These are phyloP conservation scores for Podospora didyma DNA, from an alignment of 495 filamentous ascomycete genomes.

Conservation along the genomic window DNA sequence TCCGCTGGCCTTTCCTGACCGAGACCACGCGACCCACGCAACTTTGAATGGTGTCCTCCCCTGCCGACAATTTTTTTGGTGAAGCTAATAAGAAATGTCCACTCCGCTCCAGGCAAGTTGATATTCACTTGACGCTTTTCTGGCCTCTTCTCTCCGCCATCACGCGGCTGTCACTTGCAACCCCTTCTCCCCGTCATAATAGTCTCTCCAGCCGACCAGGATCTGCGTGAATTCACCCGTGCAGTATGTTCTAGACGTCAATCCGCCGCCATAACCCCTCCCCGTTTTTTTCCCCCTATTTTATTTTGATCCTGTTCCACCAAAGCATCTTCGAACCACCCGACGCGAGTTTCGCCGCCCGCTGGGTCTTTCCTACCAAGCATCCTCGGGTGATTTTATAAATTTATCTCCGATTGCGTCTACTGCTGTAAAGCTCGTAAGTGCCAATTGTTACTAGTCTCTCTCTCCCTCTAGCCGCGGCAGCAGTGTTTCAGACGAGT, in stretches of 20 bases:
- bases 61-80: slow-evolving; percentile 12
- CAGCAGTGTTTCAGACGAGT: too few species aligned
- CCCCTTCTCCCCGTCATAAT: not conserved
- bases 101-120: slow-evolving; percentile 10
- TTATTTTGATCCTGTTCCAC: not conserved
- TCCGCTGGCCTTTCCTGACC: slow-evolving; percentile 5
- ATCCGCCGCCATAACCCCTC: not conserved
- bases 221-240: slow-evolving; percentile 6
- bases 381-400: not conserved
- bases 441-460: too few species aligned
- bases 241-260: slow-evolving; percentile 6
- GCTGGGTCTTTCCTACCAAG: not conserved
- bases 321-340: not conserved
- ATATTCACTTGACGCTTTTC: slow-evolving; percentile 6
- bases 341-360: not conserved
- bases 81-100: slow-evolving; percentile 12
- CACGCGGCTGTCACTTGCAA: not conserved
- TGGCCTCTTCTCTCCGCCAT: slow-evolving; percentile 14
- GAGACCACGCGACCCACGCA: not conserved
- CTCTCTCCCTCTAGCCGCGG: too few species aligned
- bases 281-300: not conserved
- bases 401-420: too few species aligned
- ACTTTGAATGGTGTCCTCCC: not conserved
- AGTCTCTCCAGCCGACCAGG: not conserved
- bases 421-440: too few species aligned